Evolutionary conservation across 306 rosid species (phyloP).

Genomic region (Alnus glutinosa): DNA sequence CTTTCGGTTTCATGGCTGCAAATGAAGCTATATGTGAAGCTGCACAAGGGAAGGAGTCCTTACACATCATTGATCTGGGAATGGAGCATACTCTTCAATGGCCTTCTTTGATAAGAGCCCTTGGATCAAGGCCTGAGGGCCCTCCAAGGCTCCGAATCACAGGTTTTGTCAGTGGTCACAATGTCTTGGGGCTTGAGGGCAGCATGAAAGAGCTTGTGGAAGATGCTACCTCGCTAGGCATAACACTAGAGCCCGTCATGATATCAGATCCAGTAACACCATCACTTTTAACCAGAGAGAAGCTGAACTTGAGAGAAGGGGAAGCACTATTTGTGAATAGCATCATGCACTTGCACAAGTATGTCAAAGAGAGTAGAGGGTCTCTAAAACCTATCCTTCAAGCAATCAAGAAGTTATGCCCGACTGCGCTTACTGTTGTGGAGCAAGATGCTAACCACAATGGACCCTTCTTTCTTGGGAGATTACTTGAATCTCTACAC

Average conservation of each 20-base stretch:
- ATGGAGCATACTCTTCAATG: conserved; percentile 75
- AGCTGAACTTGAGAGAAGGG: conserved; percentile 60
- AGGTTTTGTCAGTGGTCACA: conserved; percentile 36
- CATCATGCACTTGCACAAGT: conserved; percentile 58
- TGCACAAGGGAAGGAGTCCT: conserved; percentile 52
- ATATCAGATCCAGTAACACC: conserved; percentile 50
- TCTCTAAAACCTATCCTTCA: conserved; percentile 61
- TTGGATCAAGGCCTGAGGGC: conserved; percentile 66
- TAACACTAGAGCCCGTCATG: conserved; percentile 44
- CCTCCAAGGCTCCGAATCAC: conserved; percentile 63
- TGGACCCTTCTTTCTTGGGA: conserved; percentile 80
- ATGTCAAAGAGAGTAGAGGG: conserved; percentile 71
- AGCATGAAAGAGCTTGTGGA: conserved; percentile 52
- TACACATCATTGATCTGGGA: conserved; percentile 71
- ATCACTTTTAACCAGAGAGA: conserved; percentile 55
- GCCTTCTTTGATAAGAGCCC: conserved; percentile 71
- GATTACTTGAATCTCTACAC: conserved; percentile 73
- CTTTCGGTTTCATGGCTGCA: conserved; percentile 78
- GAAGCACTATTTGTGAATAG: conserved; percentile 63
- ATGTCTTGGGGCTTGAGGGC: conserved; percentile 33
- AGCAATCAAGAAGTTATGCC: conserved; percentile 65
- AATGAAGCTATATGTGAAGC: conserved; percentile 72
- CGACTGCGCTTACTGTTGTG: conserved; percentile 51
- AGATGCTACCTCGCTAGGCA: conserved; percentile 59
- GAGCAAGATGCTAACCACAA: conserved; percentile 87